phyloP scores from a whole-genome alignment of 306 rosid species.

The Urtica urens region DNA sequence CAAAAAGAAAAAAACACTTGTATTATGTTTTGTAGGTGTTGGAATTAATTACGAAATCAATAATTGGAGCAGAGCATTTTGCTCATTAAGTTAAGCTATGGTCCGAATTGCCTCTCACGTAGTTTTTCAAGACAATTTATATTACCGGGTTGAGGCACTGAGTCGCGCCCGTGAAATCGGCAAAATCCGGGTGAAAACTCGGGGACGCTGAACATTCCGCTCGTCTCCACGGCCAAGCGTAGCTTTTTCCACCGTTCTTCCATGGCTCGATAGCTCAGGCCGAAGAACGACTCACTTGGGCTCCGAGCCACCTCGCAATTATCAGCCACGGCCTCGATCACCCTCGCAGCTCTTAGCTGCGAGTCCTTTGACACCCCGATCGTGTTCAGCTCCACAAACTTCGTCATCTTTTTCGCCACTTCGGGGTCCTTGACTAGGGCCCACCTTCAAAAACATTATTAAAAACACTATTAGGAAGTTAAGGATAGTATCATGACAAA shows the following conservation, averaged over 20 bases:
- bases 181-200: constrained; percentile 34
- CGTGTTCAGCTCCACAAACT: constrained; percentile 60
- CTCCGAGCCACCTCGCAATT: constrained; percentile 18
- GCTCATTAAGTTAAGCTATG: too few species aligned
- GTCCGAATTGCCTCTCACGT: too few species aligned
- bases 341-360: constrained; percentile 74
- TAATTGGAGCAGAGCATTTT: too few species aligned
- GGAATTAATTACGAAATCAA: too few species aligned
- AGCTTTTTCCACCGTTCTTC: constrained; percentile 55
- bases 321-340: constrained; percentile 42
- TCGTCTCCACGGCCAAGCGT: constrained; percentile 29
- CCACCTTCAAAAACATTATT: constrained; percentile 65
- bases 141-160: constrained; percentile 62
- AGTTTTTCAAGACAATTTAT: too few species aligned
- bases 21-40: too few species aligned
- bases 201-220: constrained; percentile 45
- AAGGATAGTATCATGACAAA: neutral
- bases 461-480: too few species aligned
- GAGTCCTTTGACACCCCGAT: constrained; percentile 93
- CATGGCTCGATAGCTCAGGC: constrained; percentile 36
- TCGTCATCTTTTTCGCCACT: constrained; percentile 61
- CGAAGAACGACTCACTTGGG: constrained; percentile 40
- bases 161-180: constrained; percentile 28
- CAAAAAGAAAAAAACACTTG: too few species aligned
- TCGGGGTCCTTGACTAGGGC: constrained; percentile 67